Evolutionary conservation across 2,329 filamentous ascomycete species (phyloP).

Genomic region (Knoxdaviesia proteae): DNA sequence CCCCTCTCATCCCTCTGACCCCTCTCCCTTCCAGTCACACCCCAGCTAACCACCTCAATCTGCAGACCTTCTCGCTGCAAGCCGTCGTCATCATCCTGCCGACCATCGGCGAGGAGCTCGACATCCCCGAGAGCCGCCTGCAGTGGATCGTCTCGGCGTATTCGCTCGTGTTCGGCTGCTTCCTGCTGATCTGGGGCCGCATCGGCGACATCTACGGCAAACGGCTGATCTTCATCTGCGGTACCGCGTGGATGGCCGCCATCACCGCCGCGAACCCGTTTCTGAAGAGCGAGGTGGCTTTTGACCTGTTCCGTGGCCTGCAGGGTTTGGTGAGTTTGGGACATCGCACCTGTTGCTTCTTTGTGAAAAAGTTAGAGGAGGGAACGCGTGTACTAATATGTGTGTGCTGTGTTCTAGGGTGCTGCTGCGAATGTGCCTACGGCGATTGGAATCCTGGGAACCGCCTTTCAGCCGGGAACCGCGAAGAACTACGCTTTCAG

Average conservation of each 20-base stretch:
- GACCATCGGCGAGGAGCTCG: conserved; percentile 32
- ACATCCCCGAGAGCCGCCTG: conserved; percentile 34
- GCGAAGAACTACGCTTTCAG: conserved; percentile 53
- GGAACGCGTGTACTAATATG: background rate
- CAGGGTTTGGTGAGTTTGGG: conserved; percentile 27
- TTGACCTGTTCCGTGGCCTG: conserved; percentile 44
- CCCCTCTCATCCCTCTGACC: background rate
- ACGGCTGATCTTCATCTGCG: conserved; percentile 41
- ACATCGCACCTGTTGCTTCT: background rate
- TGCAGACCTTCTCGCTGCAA: conserved; percentile 33
- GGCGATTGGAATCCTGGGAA: conserved; percentile 47
- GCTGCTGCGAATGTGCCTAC: conserved; percentile 51
- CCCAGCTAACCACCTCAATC: conserved; percentile 3
- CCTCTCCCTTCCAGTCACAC: background rate
- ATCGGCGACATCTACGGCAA: conserved; percentile 48
- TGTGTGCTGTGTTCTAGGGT: conserved; percentile 14
- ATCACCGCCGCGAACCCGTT: conserved; percentile 41
- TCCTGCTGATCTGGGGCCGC: conserved; percentile 45
- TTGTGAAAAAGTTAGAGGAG: background rate
- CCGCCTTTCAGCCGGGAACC: conserved; percentile 44
- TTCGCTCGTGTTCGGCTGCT: conserved; percentile 44
- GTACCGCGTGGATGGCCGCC: conserved; percentile 40
- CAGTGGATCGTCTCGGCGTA: conserved; percentile 51
- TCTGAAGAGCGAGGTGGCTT: conserved; percentile 43
- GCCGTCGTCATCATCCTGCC: conserved; percentile 41